These are phyloP conservation scores for Diphasiastrum complanatum DNA, from an alignment of 83 land plant genomes.

Conservation along the genomic window DNA sequence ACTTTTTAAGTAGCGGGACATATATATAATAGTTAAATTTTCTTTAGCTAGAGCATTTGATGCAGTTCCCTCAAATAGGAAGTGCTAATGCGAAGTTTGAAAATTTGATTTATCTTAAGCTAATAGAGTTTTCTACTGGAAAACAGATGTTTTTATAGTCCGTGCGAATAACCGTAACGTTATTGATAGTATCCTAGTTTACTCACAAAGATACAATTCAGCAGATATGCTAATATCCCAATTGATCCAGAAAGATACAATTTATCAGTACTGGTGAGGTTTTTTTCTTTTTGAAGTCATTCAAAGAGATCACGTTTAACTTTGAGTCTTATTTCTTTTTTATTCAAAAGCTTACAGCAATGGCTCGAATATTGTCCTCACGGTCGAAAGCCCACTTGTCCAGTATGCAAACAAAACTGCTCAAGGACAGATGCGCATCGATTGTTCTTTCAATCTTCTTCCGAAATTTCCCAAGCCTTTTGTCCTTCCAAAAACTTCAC, in stretches of 20 bases:
- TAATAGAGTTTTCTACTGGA: no score
- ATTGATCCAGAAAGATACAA: no score
- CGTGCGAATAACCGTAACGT: no score
- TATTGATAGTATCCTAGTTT: no score
- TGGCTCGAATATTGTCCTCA: conserved; percentile 81
- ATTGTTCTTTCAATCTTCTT: conserved; percentile 74
- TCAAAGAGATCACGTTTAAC: neutral
- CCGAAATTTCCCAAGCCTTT: conserved; percentile 41
- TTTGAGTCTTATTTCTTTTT: neutral
- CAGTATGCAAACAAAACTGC: conserved; percentile 76
- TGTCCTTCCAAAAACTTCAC: neutral
- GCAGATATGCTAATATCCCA: no score
- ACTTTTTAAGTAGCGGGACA: no score
- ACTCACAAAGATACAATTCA: no score
- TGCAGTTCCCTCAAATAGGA: no score
- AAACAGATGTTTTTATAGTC: no score
- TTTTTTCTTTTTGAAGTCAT: neutral
- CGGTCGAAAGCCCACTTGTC: conserved; percentile 61
- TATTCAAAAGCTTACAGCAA: conserved; percentile 58
- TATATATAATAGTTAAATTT: no score
- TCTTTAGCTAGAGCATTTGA: neutral
- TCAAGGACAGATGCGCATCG: conserved; percentile 37
- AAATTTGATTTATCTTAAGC: no score
- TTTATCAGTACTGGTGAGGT: neutral
- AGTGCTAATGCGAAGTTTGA: no score